These are phyloP conservation scores for Dentipellis sp. DNA, from an alignment of 768 basidiomycete species.

Conservation along the genomic window DNA sequence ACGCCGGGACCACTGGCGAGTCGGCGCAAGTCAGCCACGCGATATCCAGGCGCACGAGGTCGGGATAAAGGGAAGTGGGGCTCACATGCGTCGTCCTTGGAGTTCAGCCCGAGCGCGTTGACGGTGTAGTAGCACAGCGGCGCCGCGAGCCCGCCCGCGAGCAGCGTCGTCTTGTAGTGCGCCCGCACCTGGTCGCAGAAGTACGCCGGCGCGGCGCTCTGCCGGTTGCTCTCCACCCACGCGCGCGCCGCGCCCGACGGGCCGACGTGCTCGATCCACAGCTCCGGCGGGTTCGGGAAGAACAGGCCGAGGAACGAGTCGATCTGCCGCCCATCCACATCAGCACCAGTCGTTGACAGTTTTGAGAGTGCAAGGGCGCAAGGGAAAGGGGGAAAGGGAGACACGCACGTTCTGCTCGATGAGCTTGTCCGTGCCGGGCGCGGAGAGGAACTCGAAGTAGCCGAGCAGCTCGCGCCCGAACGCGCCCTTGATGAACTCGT, in stretches of 20 bases:
- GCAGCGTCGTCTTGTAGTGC: conserved; percentile 18
- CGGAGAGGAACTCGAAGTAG: conserved; percentile 31
- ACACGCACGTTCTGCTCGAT: conserved; percentile 25
- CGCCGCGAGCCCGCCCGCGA: conserved; percentile 21
- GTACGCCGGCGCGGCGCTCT: background rate
- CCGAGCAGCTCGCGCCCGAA: conserved; percentile 31
- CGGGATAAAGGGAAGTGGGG: background rate
- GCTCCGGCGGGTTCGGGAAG: conserved; percentile 24
- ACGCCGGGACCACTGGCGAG: background rate
- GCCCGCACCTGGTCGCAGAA: conserved; percentile 15
- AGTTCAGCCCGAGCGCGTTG: conserved; percentile 14
- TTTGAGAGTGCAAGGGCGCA: background rate
- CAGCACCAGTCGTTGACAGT: no score
- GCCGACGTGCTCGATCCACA: conserved; percentile 28
- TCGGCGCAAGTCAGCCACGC: background rate
- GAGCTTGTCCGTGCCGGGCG: conserved; percentile 21
- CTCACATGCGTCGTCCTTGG: conserved; percentile 26
- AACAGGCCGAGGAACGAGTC: conserved; percentile 30
- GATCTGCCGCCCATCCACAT: conserved; percentile 19
- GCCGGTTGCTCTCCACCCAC: conserved; percentile 1
- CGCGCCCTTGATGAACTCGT: conserved; percentile 18
- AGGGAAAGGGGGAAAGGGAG: background rate
- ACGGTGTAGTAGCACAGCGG: conserved; percentile 29
- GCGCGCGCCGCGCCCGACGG: conserved; percentile 27
- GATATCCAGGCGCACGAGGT: background rate